phyloP scores from a whole-genome alignment of 305 asterid species.

The Plantago coronopus region DNA sequence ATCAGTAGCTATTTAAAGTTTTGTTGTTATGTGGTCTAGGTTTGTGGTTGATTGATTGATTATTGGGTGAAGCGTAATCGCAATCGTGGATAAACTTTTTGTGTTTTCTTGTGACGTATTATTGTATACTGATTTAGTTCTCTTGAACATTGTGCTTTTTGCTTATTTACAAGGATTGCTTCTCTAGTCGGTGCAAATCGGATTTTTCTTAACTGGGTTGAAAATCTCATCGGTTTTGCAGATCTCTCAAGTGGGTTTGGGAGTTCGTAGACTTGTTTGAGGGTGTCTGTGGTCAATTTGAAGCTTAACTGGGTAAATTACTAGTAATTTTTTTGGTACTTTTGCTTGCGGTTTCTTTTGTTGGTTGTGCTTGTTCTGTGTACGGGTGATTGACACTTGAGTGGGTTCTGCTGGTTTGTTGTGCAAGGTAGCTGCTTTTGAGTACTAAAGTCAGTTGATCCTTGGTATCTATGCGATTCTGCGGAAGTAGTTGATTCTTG shows the following conservation, averaged over 20 bases:
- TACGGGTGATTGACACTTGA: constrained; percentile 11
- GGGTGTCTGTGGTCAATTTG: constrained; percentile 10
- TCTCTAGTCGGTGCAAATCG: constrained; percentile 33
- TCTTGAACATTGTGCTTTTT: constrained; percentile 23
- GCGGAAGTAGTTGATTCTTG: constrained; percentile 19
- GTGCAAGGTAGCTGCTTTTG: constrained; percentile 11
- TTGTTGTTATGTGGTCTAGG: constrained; percentile 19
- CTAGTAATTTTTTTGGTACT: constrained; percentile 9
- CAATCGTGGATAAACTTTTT: constrained; percentile 27
- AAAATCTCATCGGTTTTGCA: constrained; percentile 13
- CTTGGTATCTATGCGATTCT: constrained; percentile 13
- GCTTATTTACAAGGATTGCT: constrained; percentile 25
- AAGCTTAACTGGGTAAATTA: constrained; percentile 19
- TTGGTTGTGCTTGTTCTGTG: constrained; percentile 11
- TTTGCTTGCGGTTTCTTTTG: constrained; percentile 25
- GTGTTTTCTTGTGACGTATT: constrained; percentile 19
- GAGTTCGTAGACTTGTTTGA: constrained; percentile 19
- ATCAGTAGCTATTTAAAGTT: not conserved
- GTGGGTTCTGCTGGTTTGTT: constrained; percentile 16
- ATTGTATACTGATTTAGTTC: constrained; percentile 16
- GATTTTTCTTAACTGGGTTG: constrained; percentile 19
- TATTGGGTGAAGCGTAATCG: constrained; percentile 29
- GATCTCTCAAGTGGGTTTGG: constrained; percentile 29
- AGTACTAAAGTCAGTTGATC: constrained; percentile 16
- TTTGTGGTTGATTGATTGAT: constrained; percentile 25